Base-by-base conservation (phyloP, 768 basidiomycete genomes). In the Lactarius trivialis region DNA sequence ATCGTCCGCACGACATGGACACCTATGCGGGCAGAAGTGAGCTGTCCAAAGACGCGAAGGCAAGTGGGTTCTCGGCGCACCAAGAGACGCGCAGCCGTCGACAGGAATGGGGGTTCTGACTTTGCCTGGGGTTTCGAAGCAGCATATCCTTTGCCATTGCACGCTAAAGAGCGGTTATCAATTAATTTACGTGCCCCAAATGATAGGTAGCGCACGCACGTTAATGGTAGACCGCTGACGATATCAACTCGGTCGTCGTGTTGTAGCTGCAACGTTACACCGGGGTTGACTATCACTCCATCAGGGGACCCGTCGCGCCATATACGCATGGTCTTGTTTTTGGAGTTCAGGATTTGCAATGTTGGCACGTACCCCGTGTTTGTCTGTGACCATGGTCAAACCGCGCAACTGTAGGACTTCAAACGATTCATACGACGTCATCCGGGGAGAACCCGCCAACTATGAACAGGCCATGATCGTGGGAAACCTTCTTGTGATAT, bases 401-500 rank as follows among this genome's bases (percentile, higher is more conserved):
- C 24, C 2, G 45, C 8, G 34, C 28, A 28, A n/a, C 53, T 5
- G 41, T 19, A 59, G n/a, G 63, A 8, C 21, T 62, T 49, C 53
- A 37, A 14, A n/a, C 17, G 52, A 24, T 30, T 76, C 85, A 61
- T 68, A 89, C 89, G 61, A 78, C 77, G 61, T 88, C 79, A 41
- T 83, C 81, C 15, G 70, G 65, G 1, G 80, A 72, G 58, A 78
- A 86, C 4, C 73, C 64, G 1, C 78, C 84, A 4, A 91, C 84
- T 6, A 74, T 73, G 59, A 91, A 81, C 53, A 77, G 72, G 53
- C 82, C 83, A 65, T 88, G 85, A 24, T 81, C 74, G 32, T 79
- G 77, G 0, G 89, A 91, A 51, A 92, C 77, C 69, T 82, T 85
- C 68, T 84, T 84, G 73, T 77, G 79, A 61, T 79, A 80, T 51